Conservation (phyloP, 345 rosid species). For the Physaria fendleri region DNA sequence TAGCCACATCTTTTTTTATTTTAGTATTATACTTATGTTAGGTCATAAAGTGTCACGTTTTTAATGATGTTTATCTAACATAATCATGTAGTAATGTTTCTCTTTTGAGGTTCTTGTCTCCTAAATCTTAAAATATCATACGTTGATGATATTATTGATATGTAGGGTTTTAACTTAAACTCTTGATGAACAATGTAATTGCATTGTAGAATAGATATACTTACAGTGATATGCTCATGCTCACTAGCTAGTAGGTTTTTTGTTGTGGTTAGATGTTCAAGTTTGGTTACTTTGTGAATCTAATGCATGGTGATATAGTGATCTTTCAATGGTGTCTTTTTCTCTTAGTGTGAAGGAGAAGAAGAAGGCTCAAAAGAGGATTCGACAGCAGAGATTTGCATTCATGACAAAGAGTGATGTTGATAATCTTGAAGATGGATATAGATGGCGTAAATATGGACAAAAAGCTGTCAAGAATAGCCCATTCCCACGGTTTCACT, state of each 20-base stretch:
- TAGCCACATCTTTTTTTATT: constrained; percentile 34
- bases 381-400: constrained; percentile 80
- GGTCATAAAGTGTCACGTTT: constrained; percentile 29
- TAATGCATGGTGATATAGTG: not conserved
- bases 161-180: constrained; percentile 11
- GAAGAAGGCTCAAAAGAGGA: constrained; percentile 80
- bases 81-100: not conserved
- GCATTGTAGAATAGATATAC: not conserved
- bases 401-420: constrained; percentile 94
- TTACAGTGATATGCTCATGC: not conserved
- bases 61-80: constrained; percentile 9
- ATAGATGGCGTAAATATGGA: too few relatives aligned
- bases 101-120: not conserved
- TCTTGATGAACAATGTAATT: not conserved
- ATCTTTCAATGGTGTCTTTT: not conserved
- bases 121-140: not conserved
- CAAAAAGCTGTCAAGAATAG: constrained; percentile 93
- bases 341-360: constrained; percentile 54
- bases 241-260: too few relatives aligned
- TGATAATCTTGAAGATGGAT: too few relatives aligned
- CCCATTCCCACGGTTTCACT: constrained; percentile 87
- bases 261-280: not conserved
- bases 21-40: constrained; percentile 17
- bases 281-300: not conserved
- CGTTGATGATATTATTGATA: not conserved